Percentiles rank a stretch among this genome's conserved stretches.
Conservation (phyloP, 176 grass and related monocot genomes). For the Zea mays region DNA sequence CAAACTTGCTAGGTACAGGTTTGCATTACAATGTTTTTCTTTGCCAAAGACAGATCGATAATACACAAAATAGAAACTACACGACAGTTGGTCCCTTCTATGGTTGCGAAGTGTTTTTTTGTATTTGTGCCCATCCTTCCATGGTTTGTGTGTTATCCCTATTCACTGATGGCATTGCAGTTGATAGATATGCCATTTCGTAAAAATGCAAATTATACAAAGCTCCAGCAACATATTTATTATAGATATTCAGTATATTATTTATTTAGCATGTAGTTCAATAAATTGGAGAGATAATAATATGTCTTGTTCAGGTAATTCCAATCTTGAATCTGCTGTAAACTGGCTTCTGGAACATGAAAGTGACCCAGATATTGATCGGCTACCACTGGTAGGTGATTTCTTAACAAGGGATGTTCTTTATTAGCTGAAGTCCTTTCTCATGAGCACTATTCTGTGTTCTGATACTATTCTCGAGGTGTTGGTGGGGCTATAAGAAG, state of each 20-base stretch:
- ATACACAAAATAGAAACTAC: background rate
- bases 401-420: constrained; percentile 24
- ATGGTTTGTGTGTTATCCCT: background rate
- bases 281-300: constrained; percentile 30
- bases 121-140: background rate
- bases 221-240: constrained; percentile 6
- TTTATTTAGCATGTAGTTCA: constrained; percentile 9
- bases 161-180: constrained; percentile 14
- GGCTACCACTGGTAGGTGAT: constrained; percentile 63
- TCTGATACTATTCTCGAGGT: too few relatives aligned
- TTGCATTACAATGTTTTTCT: constrained; percentile 18
- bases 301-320: constrained; percentile 58
- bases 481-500: background rate
- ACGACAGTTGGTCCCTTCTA: background rate
- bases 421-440: constrained; percentile 11
- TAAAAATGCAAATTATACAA: constrained; percentile 16
- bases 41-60: background rate
- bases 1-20: background rate
- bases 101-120: background rate
- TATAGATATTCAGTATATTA: constrained; percentile 30
- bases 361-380: constrained; percentile 83
- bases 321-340: constrained; percentile 66
- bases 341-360: constrained; percentile 94
- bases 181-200: constrained; percentile 9
- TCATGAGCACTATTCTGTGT: constrained; percentile 4